Evolutionary conservation across 2,329 filamentous ascomycete species (phyloP), one percentile per base, ranked within the genome.

Genomic region (Emmonsiellopsis sp.): DNA sequence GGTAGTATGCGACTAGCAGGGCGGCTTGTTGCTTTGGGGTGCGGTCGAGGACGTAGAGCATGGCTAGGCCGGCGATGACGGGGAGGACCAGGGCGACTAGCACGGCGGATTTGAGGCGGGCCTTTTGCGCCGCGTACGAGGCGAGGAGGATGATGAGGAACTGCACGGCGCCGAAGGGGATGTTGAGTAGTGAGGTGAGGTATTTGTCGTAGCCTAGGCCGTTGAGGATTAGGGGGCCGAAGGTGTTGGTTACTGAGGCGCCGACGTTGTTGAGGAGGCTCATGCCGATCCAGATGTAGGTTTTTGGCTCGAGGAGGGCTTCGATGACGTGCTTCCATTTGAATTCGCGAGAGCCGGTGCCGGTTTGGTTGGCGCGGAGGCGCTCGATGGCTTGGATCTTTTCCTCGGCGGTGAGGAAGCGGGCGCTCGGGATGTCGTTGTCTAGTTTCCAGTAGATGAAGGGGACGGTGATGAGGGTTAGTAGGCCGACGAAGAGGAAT

Each of bases 111-210:
- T 87, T 87, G 58, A 80, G 62, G 0, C 76, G 75, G 36, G 77
- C 76, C 10, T 74, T 78, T 53, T 81, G 77, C 0, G 81, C 81
- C 0, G 81, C 72, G 57, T 75, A 85, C 0, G 82, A 82, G 0
- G 77, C 73, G 6, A 78, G 63, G 2, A 86, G 65, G 54, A 86
- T 83, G 45, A 83, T 69, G 9, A 82, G 61, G 34, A 80, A 71
- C 63, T 86, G 83, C 6, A 85, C 65, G 0, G 75, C 77, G 1
- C 83, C 83, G 55, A 86, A 85, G 0, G 84, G 83, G 58, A 86
- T 86, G 62, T 83, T 86, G 14, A 86, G 73, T 3, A 87, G 68
- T 3, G 78, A 81, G 0, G 81, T 80, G 2, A 61, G 71, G 65
- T 77, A 80, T 51, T 78, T 77, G 63, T 82, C 75, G 56, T 79